A percentile compares a stretch with the other conserved stretches of the same genome.
These are phyloP conservation scores for Aspergillus ustus DNA, from an alignment of 2,329 filamentous ascomycete genomes.

Conservation along the genomic window DNA sequence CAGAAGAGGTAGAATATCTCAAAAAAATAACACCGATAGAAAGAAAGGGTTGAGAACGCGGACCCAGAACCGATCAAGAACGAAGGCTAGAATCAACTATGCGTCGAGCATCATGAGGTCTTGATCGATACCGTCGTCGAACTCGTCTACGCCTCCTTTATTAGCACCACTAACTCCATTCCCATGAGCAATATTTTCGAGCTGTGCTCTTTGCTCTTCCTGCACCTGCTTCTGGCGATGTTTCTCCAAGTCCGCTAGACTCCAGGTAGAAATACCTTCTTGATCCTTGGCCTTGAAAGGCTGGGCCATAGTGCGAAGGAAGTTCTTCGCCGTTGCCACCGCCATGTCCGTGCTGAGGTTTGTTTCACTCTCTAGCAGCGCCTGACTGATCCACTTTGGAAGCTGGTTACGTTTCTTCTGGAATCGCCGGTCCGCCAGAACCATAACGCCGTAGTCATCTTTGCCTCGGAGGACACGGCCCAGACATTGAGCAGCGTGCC, in stretches of 20 bases:
- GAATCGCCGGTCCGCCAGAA: slow-evolving; percentile 90
- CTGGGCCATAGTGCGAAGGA: slow-evolving; percentile 88
- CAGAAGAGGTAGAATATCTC: slow-evolving; percentile 20
- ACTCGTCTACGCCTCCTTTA: slow-evolving; percentile 37
- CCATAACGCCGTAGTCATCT: slow-evolving; percentile 99
- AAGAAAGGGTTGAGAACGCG: too few relatives aligned
- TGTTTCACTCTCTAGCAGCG: slow-evolving; percentile 79
- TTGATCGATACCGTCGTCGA: slow-evolving; percentile 49
- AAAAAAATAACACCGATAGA: slow-evolving; percentile 3
- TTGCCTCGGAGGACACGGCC: slow-evolving; percentile 94
- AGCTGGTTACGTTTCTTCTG: slow-evolving; percentile 88
- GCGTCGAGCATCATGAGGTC: slow-evolving; percentile 49
- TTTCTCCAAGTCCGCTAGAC: slow-evolving; percentile 72
- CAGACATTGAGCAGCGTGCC: slow-evolving; percentile 95
- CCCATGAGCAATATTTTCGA: slow-evolving; percentile 51
- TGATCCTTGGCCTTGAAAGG: slow-evolving; percentile 82
- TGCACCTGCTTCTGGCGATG: slow-evolving; percentile 72
- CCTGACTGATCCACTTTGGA: slow-evolving; percentile 95
- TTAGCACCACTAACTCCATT: slow-evolving; percentile 30
- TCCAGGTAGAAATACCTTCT: slow-evolving; percentile 94
- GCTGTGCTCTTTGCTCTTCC: slow-evolving; percentile 69
- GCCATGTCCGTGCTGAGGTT: slow-evolving; percentile 97
- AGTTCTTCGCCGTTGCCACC: slow-evolving; percentile 83
- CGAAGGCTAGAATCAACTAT: slow-evolving; percentile 22
- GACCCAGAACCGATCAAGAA: too few relatives aligned